Percentiles rank a stretch among this genome's conserved stretches.
phyloP scores from a whole-genome alignment of 441 rosid genomes.

The Erodium trifolium region DNA sequence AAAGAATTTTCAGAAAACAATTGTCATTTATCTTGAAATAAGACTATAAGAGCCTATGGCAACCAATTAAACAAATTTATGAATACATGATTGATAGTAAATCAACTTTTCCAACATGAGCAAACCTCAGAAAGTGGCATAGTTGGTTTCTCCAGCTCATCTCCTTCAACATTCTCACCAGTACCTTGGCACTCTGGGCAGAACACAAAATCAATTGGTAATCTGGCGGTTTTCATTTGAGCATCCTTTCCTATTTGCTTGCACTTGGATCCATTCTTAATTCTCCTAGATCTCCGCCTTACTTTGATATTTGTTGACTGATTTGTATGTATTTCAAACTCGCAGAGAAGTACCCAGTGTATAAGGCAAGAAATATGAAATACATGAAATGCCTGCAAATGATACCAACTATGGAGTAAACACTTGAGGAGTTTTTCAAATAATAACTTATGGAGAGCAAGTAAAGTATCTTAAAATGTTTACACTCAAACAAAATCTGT shows the following conservation, averaged over 20 bases:
- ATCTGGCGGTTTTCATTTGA: conserved; percentile 23
- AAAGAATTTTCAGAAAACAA: conserved; percentile 1
- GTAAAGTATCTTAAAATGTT: background rate
- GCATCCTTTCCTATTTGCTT: conserved; percentile 30
- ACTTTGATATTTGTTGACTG: conserved; percentile 34
- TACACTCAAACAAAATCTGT: background rate
- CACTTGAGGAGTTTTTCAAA: background rate
- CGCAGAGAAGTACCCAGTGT: conserved; percentile 84
- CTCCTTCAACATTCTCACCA: conserved; percentile 46
- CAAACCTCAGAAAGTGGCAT: conserved; percentile 74
- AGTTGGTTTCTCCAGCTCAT: conserved; percentile 51
- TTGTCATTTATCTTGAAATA: background rate
- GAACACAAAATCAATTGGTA: conserved; percentile 50
- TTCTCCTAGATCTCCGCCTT: conserved; percentile 46
- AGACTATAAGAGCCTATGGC: background rate
- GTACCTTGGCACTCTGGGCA: conserved; percentile 98
- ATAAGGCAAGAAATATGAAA: conserved; percentile 85
- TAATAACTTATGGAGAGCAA: conserved; percentile 1
- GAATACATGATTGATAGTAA: no score
- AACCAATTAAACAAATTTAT: background rate
- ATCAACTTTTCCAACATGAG: background rate
- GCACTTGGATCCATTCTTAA: conserved; percentile 35
- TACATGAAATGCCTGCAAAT: conserved; percentile 71
- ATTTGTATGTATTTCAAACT: conserved; percentile 46
- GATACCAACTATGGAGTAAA: background rate